These are phyloP conservation scores for Stemphylium beticola DNA, from an alignment of 2,329 filamentous ascomycete species.

Conservation along the genomic window DNA sequence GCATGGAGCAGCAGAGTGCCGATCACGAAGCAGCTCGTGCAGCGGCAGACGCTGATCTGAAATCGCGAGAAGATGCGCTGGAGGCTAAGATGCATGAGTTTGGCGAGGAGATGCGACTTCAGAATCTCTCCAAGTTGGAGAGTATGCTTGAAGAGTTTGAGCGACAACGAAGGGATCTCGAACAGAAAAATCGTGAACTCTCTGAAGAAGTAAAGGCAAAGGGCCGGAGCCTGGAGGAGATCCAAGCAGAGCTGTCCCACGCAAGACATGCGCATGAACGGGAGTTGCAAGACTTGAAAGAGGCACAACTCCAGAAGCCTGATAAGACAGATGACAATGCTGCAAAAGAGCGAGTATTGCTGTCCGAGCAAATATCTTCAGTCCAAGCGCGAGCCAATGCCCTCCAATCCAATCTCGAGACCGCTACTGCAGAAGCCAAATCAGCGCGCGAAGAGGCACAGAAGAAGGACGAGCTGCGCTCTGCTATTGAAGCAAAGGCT, in stretches of 20 bases:
- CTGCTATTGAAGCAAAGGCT: slow-evolving; percentile 12
- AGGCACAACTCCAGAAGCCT: slow-evolving; percentile 2
- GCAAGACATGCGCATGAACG: slow-evolving; percentile 3
- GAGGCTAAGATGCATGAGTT: slow-evolving; percentile 33
- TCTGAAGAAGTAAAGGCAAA: slow-evolving; percentile 8
- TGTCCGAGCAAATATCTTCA: slow-evolving; percentile 29
- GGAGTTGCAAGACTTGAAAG: slow-evolving; percentile 13
- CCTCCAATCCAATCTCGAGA: slow-evolving; percentile 34
- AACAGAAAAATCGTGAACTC: slow-evolving; percentile 7
- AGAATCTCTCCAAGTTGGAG: slow-evolving; percentile 34
- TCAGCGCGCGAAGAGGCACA: slow-evolving; percentile 33
- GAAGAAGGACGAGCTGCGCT: slow-evolving; percentile 14
- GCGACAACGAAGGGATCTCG: slow-evolving; percentile 5
- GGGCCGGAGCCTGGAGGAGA: slow-evolving; percentile 6
- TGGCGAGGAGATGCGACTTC: slow-evolving; percentile 35
- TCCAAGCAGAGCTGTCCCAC: slow-evolving; percentile 3
- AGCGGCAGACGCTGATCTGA: slow-evolving; percentile 19
- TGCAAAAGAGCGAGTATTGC: slow-evolving; percentile 12
- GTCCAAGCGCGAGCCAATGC: slow-evolving; percentile 34
- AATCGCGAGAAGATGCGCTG: slow-evolving; percentile 30
- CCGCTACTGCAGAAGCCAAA: slow-evolving; percentile 34
- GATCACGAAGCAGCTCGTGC: slow-evolving; percentile 14
- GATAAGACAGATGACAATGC: slow-evolving; percentile 2
- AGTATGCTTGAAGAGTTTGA: slow-evolving; percentile 30
- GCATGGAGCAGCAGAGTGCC: slow-evolving; percentile 19